Percentiles rank a stretch among this genome's conserved stretches.
These are phyloP conservation scores for Scleromitrula shiraiana DNA, from an alignment of 2,329 filamentous ascomycete genomes.

Conservation along the genomic window DNA sequence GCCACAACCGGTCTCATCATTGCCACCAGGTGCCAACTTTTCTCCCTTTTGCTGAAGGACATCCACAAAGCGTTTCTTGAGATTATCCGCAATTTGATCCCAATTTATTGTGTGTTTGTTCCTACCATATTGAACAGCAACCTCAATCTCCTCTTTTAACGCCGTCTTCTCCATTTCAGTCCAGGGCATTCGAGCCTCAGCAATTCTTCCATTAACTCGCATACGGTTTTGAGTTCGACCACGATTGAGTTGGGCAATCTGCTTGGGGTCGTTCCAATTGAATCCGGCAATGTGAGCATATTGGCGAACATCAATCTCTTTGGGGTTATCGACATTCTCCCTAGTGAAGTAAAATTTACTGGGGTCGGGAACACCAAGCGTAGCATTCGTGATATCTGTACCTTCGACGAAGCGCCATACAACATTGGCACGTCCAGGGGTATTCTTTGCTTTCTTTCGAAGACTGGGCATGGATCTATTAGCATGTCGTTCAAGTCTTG, in stretches of 20 bases:
- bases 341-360: slow-evolving; percentile 5
- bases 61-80: background rate
- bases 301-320: background rate
- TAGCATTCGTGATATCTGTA: background rate
- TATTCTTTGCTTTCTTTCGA: slow-evolving; percentile 5
- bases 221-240: background rate
- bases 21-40: background rate
- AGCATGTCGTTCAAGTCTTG: background rate
- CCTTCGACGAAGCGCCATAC: background rate
- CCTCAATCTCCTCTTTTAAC: background rate
- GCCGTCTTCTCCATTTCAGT: background rate
- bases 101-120: background rate
- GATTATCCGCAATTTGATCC: background rate
- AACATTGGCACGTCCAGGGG: background rate
- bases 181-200: slow-evolving; percentile 1
- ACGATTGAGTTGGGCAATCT: background rate
- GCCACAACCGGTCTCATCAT: background rate
- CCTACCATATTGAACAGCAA: background rate
- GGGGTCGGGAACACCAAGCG: background rate
- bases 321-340: background rate
- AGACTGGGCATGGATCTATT: background rate
- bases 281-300: background rate
- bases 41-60: background rate
- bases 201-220: background rate
- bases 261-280: background rate